Evolutionary conservation across 805 yeast species (phyloP).

Genomic region (Yarrowia sp.): DNA sequence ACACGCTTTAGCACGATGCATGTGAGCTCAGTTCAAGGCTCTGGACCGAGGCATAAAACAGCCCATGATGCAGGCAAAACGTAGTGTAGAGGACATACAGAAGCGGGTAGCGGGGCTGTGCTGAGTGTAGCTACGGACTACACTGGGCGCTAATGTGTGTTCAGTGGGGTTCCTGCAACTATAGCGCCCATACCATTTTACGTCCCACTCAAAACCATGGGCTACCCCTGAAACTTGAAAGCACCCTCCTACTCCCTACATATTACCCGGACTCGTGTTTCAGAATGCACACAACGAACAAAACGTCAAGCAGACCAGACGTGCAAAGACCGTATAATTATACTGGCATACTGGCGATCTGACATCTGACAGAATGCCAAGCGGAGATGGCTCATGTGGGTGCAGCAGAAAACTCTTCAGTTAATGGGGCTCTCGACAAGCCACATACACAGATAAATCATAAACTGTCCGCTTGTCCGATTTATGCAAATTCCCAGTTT

Average conservation of each 20-base stretch:
- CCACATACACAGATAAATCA: neutral
- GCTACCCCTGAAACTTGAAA: neutral
- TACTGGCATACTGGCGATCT: neutral
- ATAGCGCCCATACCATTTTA: no score
- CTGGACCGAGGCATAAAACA: constrained; percentile 3
- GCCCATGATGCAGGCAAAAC: neutral
- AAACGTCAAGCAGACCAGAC: neutral
- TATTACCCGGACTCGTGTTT: constrained; percentile 32
- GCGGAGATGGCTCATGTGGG: no score
- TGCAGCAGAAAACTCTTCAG: no score
- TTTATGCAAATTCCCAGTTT: neutral
- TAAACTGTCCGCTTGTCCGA: neutral
- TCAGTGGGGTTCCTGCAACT: no score
- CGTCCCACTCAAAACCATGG: no score
- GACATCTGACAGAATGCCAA: neutral
- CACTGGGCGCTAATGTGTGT: no score
- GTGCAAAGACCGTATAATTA: neutral
- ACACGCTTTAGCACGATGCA: neutral
- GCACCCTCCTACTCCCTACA: neutral
- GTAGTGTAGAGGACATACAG: no score
- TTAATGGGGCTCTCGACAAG: neutral
- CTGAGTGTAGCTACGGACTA: no score
- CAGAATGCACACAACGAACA: neutral
- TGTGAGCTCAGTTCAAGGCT: neutral
- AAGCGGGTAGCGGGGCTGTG: no score